Conservation (phyloP, 768 basidiomycete genomes). For the Agaricus bisporus region DNA sequence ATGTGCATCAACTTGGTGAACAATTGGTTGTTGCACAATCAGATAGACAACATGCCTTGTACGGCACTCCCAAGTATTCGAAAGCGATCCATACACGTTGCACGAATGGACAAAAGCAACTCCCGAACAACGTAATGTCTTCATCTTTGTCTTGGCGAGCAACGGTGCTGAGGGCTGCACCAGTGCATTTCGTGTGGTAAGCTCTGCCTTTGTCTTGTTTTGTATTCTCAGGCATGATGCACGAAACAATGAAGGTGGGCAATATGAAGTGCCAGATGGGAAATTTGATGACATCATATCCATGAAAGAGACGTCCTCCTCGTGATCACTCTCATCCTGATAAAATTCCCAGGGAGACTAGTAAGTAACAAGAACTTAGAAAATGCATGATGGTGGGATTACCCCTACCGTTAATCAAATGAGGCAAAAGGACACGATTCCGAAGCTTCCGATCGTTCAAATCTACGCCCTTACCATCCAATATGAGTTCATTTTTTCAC, state of each 20-base stretch:
- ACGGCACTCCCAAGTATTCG: constrained; percentile 64
- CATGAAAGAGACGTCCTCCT: no score
- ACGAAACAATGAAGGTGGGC: not conserved
- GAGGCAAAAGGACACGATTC: no score
- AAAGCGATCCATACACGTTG: constrained; percentile 76
- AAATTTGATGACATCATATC: no score
- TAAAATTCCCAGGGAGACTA: no score
- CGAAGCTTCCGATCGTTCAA: no score
- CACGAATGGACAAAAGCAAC: constrained; percentile 79
- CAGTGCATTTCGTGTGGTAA: constrained; percentile 37
- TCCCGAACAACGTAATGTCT: constrained; percentile 62
- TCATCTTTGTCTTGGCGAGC: constrained; percentile 37
- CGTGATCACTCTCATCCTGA: no score
- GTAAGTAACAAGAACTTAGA: no score
- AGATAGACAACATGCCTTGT: constrained; percentile 44
- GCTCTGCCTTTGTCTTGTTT: constrained; percentile 21
- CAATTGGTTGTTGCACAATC: not conserved
- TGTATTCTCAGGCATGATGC: constrained; percentile 1
- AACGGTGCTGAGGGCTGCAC: constrained; percentile 50
- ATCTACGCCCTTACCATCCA: no score
- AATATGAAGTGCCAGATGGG: no score
- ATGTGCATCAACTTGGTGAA: not conserved
- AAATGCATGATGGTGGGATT: no score
- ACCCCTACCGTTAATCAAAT: no score
- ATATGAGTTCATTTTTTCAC: no score